Percentiles rank a stretch among this genome's conserved stretches.
Evolutionary conservation across 306 rosid species (phyloP).

Genomic region (Casuarina cunninghamiana): DNA sequence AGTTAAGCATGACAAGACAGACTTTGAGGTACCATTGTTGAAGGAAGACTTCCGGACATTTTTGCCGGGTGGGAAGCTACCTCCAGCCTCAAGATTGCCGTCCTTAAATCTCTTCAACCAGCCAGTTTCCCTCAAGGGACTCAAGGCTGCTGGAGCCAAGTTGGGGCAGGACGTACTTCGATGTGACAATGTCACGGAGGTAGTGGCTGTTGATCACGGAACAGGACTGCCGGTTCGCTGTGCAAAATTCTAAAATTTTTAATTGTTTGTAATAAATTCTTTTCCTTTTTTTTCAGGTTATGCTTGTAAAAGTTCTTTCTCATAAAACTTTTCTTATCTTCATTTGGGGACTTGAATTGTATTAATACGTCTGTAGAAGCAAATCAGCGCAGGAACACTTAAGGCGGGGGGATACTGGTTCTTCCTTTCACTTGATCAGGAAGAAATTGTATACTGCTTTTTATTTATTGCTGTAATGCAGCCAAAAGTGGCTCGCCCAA

Average conservation of each 20-base stretch:
- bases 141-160: conserved; percentile 89
- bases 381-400: neutral
- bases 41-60: conserved; percentile 60
- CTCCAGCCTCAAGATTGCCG: conserved; percentile 77
- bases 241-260: conserved; percentile 62
- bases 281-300: conserved; percentile 25
- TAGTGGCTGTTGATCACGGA: conserved; percentile 64
- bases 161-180: conserved; percentile 83
- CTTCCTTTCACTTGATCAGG: neutral
- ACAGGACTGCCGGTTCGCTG: conserved; percentile 80
- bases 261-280: conserved; percentile 18
- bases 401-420: neutral
- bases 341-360: neutral
- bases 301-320: neutral
- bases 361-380: neutral
- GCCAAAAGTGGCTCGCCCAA: conserved; percentile 31
- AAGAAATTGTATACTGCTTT: conserved; percentile 11
- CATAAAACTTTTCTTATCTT: conserved; percentile 1
- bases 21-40: conserved; percentile 89
- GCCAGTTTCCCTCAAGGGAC: conserved; percentile 79
- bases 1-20: conserved; percentile 70
- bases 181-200: conserved; percentile 72
- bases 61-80: conserved; percentile 70
- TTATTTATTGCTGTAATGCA: conserved; percentile 20
- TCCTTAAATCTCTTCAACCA: conserved; percentile 85